phyloP scores from a whole-genome alignment of 1,139 yeast species.

The Suhomyces terraborum region DNA sequence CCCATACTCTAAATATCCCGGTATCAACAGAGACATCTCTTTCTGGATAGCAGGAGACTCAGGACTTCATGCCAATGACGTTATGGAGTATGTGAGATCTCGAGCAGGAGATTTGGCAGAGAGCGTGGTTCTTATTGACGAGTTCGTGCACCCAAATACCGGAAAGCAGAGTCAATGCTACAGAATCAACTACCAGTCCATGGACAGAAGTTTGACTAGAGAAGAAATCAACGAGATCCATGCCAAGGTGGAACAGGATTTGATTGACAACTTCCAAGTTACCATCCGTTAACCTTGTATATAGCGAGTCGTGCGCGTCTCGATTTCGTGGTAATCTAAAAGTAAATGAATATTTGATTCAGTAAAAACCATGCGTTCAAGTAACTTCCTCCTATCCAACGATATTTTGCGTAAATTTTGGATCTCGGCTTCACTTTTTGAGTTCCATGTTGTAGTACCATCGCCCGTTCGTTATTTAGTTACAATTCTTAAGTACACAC shows the following conservation, averaged over 20 bases:
- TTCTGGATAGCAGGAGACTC: slow-evolving; percentile 72
- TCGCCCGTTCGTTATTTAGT: background rate
- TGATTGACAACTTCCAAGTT: slow-evolving; percentile 55
- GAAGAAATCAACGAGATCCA: slow-evolving; percentile 77
- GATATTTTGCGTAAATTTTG: background rate
- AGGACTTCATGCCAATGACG: slow-evolving; percentile 76
- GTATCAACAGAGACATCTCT: slow-evolving; percentile 82
- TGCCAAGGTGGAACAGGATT: slow-evolving; percentile 56
- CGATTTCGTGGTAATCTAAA: background rate
- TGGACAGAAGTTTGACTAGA: slow-evolving; percentile 89
- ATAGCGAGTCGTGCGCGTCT: slow-evolving; percentile 6
- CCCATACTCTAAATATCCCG: slow-evolving; percentile 92
- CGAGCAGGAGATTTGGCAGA: slow-evolving; percentile 89
- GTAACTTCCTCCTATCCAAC: background rate
- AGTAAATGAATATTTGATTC: too few relatives aligned
- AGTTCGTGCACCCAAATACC: slow-evolving; percentile 83
- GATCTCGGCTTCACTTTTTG: background rate
- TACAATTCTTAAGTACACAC: too few relatives aligned
- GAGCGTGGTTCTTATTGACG: slow-evolving; percentile 77
- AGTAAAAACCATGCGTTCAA: too few relatives aligned
- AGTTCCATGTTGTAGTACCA: background rate
- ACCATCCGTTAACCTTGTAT: slow-evolving; percentile 52
- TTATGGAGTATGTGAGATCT: slow-evolving; percentile 88
- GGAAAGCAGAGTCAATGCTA: slow-evolving; percentile 79
- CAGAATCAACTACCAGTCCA: slow-evolving; percentile 88